These are phyloP conservation scores for Volvox reticuliferus DNA, from an alignment of 139 green algal genomes.

Conservation along the genomic window DNA sequence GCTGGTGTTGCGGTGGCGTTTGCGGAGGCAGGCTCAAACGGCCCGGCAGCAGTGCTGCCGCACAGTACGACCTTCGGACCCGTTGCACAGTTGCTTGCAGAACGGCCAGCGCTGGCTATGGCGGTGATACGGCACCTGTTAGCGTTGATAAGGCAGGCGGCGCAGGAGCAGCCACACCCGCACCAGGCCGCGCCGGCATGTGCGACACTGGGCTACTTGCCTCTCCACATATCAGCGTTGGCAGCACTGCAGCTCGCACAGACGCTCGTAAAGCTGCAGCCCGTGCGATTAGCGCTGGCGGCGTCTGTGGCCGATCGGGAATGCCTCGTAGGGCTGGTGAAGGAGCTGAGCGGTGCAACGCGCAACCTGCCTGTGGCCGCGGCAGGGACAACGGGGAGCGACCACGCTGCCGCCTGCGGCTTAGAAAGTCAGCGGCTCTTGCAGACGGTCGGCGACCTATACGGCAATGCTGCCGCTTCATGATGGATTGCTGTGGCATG, in stretches of 20 bases:
- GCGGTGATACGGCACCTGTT: constrained; percentile 25
- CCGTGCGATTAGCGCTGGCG: background rate
- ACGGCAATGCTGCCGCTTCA: background rate
- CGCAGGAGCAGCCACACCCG: background rate
- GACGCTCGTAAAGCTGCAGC: constrained; percentile 3
- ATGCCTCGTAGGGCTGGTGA: constrained; percentile 11
- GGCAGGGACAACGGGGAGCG: background rate
- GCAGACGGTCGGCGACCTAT: constrained; percentile 36
- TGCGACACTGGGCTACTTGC: background rate
- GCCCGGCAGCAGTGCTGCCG: background rate
- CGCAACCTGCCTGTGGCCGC: constrained; percentile 14
- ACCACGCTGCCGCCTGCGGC: background rate
- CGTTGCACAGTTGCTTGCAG: constrained; percentile 7
- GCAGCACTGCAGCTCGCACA: constrained; percentile 12
- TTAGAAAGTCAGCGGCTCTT: constrained; percentile 8
- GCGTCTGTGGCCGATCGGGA: constrained; percentile 1
- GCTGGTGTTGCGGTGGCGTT: background rate
- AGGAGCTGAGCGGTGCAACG: constrained; percentile 13
- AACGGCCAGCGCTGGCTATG: background rate
- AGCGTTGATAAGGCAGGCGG: background rate
- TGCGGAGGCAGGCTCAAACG: background rate
- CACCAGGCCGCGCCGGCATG: no score
- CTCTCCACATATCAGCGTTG: constrained; percentile 12
- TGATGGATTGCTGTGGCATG: background rate
- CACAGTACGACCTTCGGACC: background rate